Evolutionary conservation across 2,329 filamentous ascomycete species (phyloP).

Genomic region (Coleophoma eucalyptorum): DNA sequence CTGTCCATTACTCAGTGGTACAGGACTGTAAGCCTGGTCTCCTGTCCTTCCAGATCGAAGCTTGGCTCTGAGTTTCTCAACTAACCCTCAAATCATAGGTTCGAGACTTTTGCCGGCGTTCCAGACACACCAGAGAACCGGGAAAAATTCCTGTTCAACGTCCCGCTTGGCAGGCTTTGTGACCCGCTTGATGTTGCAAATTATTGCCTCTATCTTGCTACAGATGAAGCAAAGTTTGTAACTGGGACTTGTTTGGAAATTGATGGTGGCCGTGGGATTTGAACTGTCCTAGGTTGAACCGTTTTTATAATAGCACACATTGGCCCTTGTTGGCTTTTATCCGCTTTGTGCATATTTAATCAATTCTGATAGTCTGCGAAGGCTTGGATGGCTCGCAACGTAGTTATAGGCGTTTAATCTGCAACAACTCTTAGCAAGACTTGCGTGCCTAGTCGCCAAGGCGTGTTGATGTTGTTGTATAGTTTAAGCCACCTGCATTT

Average conservation of each 20-base stretch:
- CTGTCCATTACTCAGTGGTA: slow-evolving; percentile 64
- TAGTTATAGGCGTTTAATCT: no score
- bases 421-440: no score
- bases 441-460: no score
- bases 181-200: slow-evolving; percentile 67
- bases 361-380: no score
- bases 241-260: slow-evolving; percentile 69
- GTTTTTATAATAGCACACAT: no score
- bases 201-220: slow-evolving; percentile 65
- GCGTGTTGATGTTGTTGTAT: no score
- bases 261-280: slow-evolving; percentile 46
- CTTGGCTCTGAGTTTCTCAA: neutral
- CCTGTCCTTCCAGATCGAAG: slow-evolving; percentile 20
- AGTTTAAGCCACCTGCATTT: no score
- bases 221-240: slow-evolving; percentile 68
- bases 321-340: no score
- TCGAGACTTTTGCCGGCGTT: slow-evolving; percentile 50
- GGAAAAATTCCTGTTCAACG: slow-evolving; percentile 47
- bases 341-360: no score
- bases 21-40: slow-evolving; percentile 42
- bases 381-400: no score
- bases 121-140: slow-evolving; percentile 59
- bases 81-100: slow-evolving; percentile 8
- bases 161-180: slow-evolving; percentile 51
- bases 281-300: neutral